Evolutionary conservation across 306 rosid genomes (phyloP), one percentile per base, ranked within the genome.

Genomic region (Sophora flavescens): DNA sequence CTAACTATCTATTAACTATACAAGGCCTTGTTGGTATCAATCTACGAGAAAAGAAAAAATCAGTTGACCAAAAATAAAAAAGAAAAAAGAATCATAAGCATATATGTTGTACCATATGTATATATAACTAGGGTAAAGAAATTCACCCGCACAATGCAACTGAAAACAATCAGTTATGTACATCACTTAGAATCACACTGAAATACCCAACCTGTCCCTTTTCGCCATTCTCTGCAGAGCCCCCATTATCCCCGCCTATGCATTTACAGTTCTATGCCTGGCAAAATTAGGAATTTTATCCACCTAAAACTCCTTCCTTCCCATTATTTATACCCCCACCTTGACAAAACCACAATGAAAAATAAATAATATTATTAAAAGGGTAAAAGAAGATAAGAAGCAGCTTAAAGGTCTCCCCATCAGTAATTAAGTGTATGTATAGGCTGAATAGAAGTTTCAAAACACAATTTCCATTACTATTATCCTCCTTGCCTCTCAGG

Each of bases 401-500:
- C 84, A 84, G 75, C 81, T 79, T 59, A 51, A 71, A 60, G 35
- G 80, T 76, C 84, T 78, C 66, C 74, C 45, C 76, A 75, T 1
- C n/a, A n/a, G n/a, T n/a, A n/a, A n/a, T n/a, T 36, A 79, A 54
- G 60, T 68, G 60, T 74, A 65, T 76, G 72, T 60, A 63, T 74
- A 80, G 39, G 79, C 63, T 56, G 80, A 74, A 63, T 60, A 84
- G 79, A 71, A 28, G 64, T 66, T 74, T 73, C 67, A 59, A 41
- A 68, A 50, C 52, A 72, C 35, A 67, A 13, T 12, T 72, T 75
- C 22, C 39, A 53, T 53, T 30, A 44, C 70, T 64, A 86, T 69
- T 82, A 74, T 33, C 89, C 80, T 83, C 75, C 80, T 26, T 83
- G 70, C 68, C 91, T 82, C 48, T 60, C 88, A 15, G 92, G 96